Evolutionary conservation across 371 early-diverging fungal species (phyloP).

Genomic region (Blakeslea trispora): DNA sequence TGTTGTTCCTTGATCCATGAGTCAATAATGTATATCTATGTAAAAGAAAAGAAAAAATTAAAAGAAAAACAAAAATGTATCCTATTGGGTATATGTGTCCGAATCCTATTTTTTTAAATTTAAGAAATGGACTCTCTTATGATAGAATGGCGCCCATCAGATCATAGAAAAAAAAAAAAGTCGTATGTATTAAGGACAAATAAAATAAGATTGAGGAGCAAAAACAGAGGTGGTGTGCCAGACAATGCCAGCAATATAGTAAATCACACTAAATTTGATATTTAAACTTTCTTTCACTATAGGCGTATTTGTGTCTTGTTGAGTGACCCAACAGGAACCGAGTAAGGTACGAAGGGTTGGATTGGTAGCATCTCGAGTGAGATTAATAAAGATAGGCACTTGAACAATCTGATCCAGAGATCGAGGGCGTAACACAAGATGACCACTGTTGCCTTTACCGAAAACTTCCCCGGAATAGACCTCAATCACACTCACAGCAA

Average conservation of each 20-base stretch:
- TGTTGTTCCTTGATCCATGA: constrained; percentile 12
- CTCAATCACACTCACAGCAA: constrained; percentile 25
- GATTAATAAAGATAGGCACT: constrained; percentile 18
- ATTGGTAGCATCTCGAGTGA: constrained; percentile 10
- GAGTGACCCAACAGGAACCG: constrained; percentile 8
- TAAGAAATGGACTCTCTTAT: background rate
- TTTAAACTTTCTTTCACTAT: constrained; percentile 15
- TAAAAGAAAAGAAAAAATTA: background rate
- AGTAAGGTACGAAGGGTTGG: constrained; percentile 12
- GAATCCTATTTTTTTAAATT: too few species aligned
- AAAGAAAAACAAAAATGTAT: too few species aligned
- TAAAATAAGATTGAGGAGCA: background rate
- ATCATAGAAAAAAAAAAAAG: background rate
- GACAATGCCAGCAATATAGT: constrained; percentile 34
- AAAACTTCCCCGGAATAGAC: constrained; percentile 17
- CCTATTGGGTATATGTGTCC: too few species aligned
- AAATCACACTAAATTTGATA: constrained; percentile 26
- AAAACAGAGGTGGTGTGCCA: constrained; percentile 14
- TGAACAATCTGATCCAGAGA: constrained; percentile 9
- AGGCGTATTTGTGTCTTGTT: constrained; percentile 8
- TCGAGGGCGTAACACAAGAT: constrained; percentile 12
- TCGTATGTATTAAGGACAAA: constrained; percentile 1
- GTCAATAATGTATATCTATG: too few species aligned
- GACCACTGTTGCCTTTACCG: constrained; percentile 21
- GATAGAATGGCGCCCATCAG: too few species aligned